Base-by-base conservation (phyloP, 495 filamentous ascomycete genomes). In the Tuber magnatum region DNA sequence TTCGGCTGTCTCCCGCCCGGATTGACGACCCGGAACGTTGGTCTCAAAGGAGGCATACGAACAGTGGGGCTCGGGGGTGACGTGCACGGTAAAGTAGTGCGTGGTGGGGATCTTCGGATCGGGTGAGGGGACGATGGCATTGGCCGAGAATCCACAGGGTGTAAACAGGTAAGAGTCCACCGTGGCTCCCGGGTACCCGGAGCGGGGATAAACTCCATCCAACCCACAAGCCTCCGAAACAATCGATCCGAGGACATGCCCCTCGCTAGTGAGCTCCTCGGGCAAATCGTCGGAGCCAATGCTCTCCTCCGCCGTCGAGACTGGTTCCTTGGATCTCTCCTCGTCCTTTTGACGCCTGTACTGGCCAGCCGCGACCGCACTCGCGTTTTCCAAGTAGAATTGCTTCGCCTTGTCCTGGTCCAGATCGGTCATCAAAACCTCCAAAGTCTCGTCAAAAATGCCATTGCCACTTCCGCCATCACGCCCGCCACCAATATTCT, bases 41-140 rank as follows among this genome's bases (percentile, higher is more conserved):
- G 96, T 97, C 87, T 99, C 96, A 82, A 99, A 99, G 7, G 94
- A 97, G 24, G 96, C 96, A 81, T 97, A 99, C n/a, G 93, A 97
- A 87, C 94, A 99, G 81, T 96, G 89, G 44, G 95, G 92, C 86
- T 99, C 96, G 1, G 96, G 96, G 0, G 96, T 99, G 75, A 99
- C 96, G 83, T 99, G 96, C 68, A 99, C 96, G 3, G 94, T 99
- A 87, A 97, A 99, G 84, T 99, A 99, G 85, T 98, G 93, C 74
- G 86, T 87, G 51, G 87, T 88, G 43, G 85, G 86, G 51, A 84
- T 85, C 74, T 87, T 87, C 28, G 87, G 85, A 40, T 88, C 85
- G 5, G 94, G 91, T 70, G 92, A 90, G 22, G 96, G 96, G 65
- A 99, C 89, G 65, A 99, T 94, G 71, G 93, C 96, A 79, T 99